Conservation (phyloP, 2,329 filamentous ascomycete species). For the Diaporthe australafricana region DNA sequence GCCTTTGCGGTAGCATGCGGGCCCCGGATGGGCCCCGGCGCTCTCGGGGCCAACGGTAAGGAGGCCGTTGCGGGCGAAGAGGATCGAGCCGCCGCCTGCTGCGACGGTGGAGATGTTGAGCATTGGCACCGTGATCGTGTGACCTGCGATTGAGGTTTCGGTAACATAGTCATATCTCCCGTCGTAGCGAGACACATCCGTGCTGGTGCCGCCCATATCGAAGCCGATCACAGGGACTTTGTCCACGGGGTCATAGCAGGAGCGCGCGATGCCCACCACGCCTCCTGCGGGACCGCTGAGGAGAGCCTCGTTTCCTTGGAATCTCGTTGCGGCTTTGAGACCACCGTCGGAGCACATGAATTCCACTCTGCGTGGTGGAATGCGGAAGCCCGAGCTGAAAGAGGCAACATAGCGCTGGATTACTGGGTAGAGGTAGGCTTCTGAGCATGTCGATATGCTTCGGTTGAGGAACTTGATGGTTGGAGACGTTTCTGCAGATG, state of each 20-base stretch:
- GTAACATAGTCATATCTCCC: slow-evolving; percentile 63
- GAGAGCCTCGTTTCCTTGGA: slow-evolving; percentile 77
- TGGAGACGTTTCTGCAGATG: slow-evolving; percentile 52
- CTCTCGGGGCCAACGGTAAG: slow-evolving; percentile 77
- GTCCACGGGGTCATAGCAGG: slow-evolving; percentile 76
- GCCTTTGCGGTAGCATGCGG: slow-evolving; percentile 75
- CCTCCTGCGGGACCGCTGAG: slow-evolving; percentile 82
- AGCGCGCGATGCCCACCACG: slow-evolving; percentile 80
- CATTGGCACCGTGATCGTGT: slow-evolving; percentile 76
- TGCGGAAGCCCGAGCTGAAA: slow-evolving; percentile 49
- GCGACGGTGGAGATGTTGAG: slow-evolving; percentile 87
- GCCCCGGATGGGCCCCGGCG: slow-evolving; percentile 73
- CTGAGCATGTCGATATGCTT: slow-evolving; percentile 56
- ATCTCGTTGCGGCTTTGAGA: slow-evolving; percentile 67
- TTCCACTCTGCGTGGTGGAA: slow-evolving; percentile 63
- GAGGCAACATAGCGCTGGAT: slow-evolving; percentile 55
- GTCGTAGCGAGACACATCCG: slow-evolving; percentile 78
- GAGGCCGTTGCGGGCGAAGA: slow-evolving; percentile 76
- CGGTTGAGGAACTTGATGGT: slow-evolving; percentile 59
- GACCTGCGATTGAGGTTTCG: slow-evolving; percentile 81
- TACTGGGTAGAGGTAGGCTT: slow-evolving; percentile 57
- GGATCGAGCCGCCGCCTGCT: slow-evolving; percentile 77
- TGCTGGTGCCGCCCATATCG: slow-evolving; percentile 81
- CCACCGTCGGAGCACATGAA: slow-evolving; percentile 76
- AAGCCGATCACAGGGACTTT: slow-evolving; percentile 80